Conservation (phyloP, 768 basidiomycete genomes). For the Dentipellis sp. region DNA sequence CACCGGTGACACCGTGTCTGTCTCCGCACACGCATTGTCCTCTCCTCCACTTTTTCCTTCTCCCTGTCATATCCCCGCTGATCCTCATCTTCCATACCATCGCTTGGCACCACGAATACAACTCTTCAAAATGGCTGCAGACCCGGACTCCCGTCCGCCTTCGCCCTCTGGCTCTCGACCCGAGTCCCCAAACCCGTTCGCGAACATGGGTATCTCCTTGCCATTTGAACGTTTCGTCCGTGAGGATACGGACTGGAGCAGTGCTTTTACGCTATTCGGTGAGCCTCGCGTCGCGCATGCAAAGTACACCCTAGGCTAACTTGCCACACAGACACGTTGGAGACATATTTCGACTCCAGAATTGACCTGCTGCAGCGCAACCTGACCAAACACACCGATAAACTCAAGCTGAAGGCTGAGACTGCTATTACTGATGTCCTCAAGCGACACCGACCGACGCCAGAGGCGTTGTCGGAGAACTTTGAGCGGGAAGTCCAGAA, state of each 20-base stretch:
- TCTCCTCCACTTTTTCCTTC: not conserved
- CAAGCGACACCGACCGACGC: constrained; percentile 52
- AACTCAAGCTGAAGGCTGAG: constrained; percentile 74
- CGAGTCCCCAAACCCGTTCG: constrained; percentile 19
- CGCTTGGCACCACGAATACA: not conserved
- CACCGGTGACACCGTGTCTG: not conserved
- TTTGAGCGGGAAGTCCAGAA: constrained; percentile 80
- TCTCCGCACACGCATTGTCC: not conserved
- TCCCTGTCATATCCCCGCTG: not conserved
- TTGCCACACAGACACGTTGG: constrained; percentile 67
- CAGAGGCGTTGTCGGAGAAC: constrained; percentile 63
- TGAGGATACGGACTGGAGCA: constrained; percentile 71
- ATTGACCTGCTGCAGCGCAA: constrained; percentile 75
- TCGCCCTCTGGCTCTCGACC: constrained; percentile 18
- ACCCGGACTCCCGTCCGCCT: constrained; percentile 25
- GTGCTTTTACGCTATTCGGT: constrained; percentile 85
- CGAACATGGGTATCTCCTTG: constrained; percentile 45
- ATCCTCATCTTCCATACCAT: not conserved
- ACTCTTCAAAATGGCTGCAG: not conserved
- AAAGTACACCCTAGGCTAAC: not conserved
- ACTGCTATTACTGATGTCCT: constrained; percentile 47
- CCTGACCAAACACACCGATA: constrained; percentile 79
- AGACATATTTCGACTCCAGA: constrained; percentile 92
- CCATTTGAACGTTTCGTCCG: constrained; percentile 65
- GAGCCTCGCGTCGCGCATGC: constrained; percentile 15